Evolutionary conservation across 257 asterid species (phyloP).

Genomic region (Cruciata laevipes): DNA sequence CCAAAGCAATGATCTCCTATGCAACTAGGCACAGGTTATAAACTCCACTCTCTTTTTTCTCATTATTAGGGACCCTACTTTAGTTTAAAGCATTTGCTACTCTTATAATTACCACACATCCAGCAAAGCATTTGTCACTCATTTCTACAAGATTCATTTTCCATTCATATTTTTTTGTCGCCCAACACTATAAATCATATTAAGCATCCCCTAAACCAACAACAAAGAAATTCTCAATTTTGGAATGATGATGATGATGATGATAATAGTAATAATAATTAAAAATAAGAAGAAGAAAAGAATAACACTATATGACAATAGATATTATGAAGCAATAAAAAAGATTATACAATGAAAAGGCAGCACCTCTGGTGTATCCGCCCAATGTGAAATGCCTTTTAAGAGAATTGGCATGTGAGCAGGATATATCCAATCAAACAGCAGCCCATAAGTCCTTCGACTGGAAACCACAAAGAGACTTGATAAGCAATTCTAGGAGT

Average conservation of each 20-base stretch:
- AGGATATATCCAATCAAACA: slow-evolving; percentile 98
- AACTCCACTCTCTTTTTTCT: background rate
- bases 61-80: background rate
- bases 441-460: slow-evolving; percentile 83
- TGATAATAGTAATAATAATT: background rate
- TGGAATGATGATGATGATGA: too few relatives aligned
- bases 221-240: background rate
- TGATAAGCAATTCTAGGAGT: slow-evolving; percentile 15
- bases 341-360: background rate
- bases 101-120: background rate
- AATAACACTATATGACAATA: background rate
- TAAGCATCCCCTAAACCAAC: background rate
- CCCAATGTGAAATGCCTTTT: slow-evolving; percentile 90
- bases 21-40: background rate
- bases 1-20: background rate
- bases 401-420: slow-evolving; percentile 83
- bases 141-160: background rate
- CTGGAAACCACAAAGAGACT: slow-evolving; percentile 36
- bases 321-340: background rate
- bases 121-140: background rate
- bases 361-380: slow-evolving; percentile 86
- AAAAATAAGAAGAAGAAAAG: background rate
- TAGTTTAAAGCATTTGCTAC: background rate
- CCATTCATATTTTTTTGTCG: background rate
- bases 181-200: background rate